phyloP scores from a whole-genome alignment of 2,329 filamentous ascomycete genomes.

The Nigrospora sphaerica region DNA sequence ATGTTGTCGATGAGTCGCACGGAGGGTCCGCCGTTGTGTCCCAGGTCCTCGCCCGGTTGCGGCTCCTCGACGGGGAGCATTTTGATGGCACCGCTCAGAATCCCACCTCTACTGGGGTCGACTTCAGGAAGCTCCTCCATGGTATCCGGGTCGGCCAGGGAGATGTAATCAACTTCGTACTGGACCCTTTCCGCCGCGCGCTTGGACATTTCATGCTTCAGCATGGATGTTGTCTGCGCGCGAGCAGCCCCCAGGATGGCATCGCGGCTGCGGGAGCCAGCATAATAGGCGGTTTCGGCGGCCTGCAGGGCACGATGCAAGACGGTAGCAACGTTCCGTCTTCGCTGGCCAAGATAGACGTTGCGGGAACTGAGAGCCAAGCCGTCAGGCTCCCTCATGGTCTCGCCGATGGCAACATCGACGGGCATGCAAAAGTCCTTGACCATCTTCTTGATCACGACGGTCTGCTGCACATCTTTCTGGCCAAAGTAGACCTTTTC shows the following conservation, averaged over 20 bases:
- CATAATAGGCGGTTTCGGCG: slow-evolving; percentile 60
- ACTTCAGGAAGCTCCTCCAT: slow-evolving; percentile 72
- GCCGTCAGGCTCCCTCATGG: slow-evolving; percentile 70
- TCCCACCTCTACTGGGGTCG: slow-evolving; percentile 64
- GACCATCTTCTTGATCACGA: slow-evolving; percentile 81
- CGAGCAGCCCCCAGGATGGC: slow-evolving; percentile 69
- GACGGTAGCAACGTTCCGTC: slow-evolving; percentile 66
- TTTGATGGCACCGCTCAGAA: slow-evolving; percentile 85
- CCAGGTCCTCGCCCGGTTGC: slow-evolving; percentile 65
- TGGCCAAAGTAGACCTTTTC: slow-evolving; percentile 88
- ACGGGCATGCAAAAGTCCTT: slow-evolving; percentile 78
- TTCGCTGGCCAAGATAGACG: slow-evolving; percentile 75
- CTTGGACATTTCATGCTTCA: slow-evolving; percentile 56
- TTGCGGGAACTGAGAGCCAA: slow-evolving; percentile 90
- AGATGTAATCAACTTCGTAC: slow-evolving; percentile 89
- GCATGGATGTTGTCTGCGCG: slow-evolving; percentile 45
- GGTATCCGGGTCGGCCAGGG: slow-evolving; percentile 76
- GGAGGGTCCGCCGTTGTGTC: slow-evolving; percentile 61
- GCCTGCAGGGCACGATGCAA: slow-evolving; percentile 62
- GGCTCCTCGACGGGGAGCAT: slow-evolving; percentile 76
- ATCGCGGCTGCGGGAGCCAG: slow-evolving; percentile 45
- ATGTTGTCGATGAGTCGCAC: slow-evolving; percentile 95
- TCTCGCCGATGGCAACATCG: slow-evolving; percentile 66
- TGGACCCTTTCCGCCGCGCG: slow-evolving; percentile 53
- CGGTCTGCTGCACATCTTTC: slow-evolving; percentile 95